phyloP scores from a whole-genome alignment of 140 eudicot species.

The Flaveria floridana region DNA sequence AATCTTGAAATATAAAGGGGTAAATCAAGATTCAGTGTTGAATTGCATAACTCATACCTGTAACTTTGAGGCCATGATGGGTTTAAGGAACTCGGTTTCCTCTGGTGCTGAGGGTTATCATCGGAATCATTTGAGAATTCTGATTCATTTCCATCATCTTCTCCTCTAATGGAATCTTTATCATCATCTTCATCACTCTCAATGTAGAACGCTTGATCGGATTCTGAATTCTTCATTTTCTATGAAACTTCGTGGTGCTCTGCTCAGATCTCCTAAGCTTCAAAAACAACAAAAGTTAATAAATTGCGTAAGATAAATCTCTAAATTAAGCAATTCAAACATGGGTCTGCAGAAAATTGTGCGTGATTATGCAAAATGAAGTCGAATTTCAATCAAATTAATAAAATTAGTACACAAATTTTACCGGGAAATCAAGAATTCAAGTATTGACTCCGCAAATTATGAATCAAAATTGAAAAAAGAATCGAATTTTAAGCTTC shows the following conservation, averaged over 20 bases:
- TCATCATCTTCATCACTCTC: conserved; percentile 81
- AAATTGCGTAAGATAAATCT: not conserved
- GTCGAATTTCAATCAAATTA: not conserved
- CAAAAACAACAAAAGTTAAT: not conserved
- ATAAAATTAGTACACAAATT: not conserved
- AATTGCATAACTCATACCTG: conserved; percentile 40
- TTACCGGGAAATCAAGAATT: not conserved
- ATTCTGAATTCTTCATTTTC: conserved; percentile 64
- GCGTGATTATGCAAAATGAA: not conserved
- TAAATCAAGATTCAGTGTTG: not conserved
- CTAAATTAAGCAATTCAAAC: not conserved
- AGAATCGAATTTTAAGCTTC: too few relatives aligned
- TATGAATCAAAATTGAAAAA: too few relatives aligned
- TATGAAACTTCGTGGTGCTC: conserved; percentile 6
- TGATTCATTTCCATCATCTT: conserved; percentile 62
- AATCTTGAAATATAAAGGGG: not conserved
- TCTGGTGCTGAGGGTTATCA: conserved; percentile 41
- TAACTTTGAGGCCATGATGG: conserved; percentile 97
- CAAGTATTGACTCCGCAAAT: not conserved
- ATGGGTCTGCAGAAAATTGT: not conserved
- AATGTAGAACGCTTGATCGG: conserved; percentile 69
- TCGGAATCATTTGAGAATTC: conserved; percentile 63
- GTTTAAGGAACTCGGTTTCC: conserved; percentile 66
- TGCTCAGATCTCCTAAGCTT: not conserved
- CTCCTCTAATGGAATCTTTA: conserved; percentile 40